phyloP scores from a whole-genome alignment of 495 filamentous ascomycete species.

The Xylaria telfairii region DNA sequence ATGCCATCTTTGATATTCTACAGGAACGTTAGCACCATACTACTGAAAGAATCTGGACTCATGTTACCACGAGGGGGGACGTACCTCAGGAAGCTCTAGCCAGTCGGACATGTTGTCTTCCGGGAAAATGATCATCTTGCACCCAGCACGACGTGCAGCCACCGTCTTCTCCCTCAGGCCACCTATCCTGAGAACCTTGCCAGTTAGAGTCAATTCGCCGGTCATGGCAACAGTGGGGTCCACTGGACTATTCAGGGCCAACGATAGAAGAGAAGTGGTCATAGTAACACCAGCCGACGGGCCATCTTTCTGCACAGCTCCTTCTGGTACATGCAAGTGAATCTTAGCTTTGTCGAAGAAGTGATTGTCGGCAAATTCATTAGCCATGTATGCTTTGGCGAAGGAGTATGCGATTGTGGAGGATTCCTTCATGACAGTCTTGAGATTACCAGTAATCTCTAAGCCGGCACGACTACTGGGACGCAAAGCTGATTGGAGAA shows the following conservation, averaged over 20 bases:
- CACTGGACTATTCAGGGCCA: constrained; percentile 79
- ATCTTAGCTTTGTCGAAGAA: constrained; percentile 97
- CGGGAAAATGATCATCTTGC: constrained; percentile 95
- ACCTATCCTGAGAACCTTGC: constrained; percentile 95
- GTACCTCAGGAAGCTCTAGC: constrained; percentile 95
- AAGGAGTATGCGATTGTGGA: constrained; percentile 94
- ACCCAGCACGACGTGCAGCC: constrained; percentile 90
- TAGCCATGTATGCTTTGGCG: constrained; percentile 85
- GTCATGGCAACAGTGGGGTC: constrained; percentile 96
- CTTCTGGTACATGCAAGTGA: constrained; percentile 97
- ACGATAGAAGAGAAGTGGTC: constrained; percentile 86
- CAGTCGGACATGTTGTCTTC: constrained; percentile 94
- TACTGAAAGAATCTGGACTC: constrained; percentile 7
- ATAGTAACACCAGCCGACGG: constrained; percentile 97
- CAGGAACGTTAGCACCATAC: constrained; percentile 44
- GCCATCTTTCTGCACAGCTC: constrained; percentile 94
- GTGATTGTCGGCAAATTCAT: constrained; percentile 81
- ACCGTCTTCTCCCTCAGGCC: constrained; percentile 99
- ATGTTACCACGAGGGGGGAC: constrained; percentile 37
- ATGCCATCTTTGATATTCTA: constrained; percentile 98
- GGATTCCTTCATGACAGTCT: constrained; percentile 98
- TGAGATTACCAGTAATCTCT: constrained; percentile 91
- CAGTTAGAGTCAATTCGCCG: constrained; percentile 95
- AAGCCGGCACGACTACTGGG: constrained; percentile 75
- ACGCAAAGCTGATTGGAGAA: constrained; percentile 81